A percentile compares a stretch with the other conserved stretches of the same genome.
Evolutionary conservation across 2,329 filamentous ascomycete species (phyloP).

Genomic region (Xylariaceae sp.): DNA sequence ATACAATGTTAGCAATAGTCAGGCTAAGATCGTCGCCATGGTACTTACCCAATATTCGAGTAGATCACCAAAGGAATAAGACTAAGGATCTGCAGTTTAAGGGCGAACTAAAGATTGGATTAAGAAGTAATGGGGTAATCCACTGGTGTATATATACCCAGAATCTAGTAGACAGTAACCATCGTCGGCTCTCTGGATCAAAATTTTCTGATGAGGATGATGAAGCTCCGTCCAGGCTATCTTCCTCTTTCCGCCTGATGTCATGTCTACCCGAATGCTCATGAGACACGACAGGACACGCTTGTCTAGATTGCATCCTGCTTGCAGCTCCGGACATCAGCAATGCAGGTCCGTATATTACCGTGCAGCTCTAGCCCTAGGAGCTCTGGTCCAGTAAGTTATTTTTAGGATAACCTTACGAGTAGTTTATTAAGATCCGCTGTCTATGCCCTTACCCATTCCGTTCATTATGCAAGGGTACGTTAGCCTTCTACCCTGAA

Average conservation of each 20-base stretch:
- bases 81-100: conserved; percentile 14
- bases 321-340: conserved; percentile 6
- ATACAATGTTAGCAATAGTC: not conserved
- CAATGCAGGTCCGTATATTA: conserved; percentile 18
- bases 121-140: not conserved
- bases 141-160: conserved; percentile 19
- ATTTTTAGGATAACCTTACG: conserved; percentile 18
- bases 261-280: not conserved
- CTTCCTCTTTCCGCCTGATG: conserved; percentile 1
- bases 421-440: not conserved
- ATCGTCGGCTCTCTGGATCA: not conserved
- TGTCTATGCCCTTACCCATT: not conserved
- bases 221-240: conserved; percentile 8
- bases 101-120: not conserved
- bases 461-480: conserved; percentile 3
- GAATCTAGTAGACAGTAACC: not conserved
- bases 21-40: not conserved
- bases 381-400: not conserved
- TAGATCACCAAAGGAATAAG: conserved; percentile 4
- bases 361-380: conserved; percentile 11
- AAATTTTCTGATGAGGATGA: conserved; percentile 4
- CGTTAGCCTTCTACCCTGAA: not conserved
- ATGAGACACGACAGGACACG: not conserved
- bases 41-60: conserved; percentile 2
- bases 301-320: conserved; percentile 12